Evolutionary conservation across 352 stramenopile genomes (phyloP).

Genomic region (Halophytophthora batemanensis): DNA sequence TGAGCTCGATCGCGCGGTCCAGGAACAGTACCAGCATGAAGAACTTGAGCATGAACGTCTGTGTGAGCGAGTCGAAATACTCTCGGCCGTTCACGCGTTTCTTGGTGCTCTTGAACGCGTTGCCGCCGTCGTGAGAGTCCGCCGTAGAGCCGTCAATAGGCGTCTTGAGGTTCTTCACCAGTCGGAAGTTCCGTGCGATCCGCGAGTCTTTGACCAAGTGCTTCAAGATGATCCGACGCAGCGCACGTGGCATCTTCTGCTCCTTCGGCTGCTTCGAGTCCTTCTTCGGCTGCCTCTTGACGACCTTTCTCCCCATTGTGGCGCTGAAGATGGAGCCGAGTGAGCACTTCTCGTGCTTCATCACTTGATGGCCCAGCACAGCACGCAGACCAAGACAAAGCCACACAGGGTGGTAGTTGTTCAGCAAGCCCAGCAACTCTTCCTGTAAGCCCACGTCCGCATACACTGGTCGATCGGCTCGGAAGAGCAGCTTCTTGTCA

Average conservation of each 20-base stretch:
- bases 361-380: constrained; percentile 65
- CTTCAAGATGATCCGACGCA: constrained; percentile 64
- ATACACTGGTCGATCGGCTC: constrained; percentile 86
- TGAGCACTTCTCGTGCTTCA: constrained; percentile 57
- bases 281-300: constrained; percentile 21
- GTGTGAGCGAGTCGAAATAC: constrained; percentile 84
- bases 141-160: constrained; percentile 57
- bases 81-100: constrained; percentile 70
- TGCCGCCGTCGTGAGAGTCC: constrained; percentile 32
- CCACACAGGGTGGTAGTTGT: constrained; percentile 92
- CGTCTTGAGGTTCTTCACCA: constrained; percentile 72
- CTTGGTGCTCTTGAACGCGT: constrained; percentile 51
- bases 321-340: constrained; percentile 49
- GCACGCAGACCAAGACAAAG: constrained; percentile 88
- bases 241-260: constrained; percentile 46
- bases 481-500: constrained; percentile 73
- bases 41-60: constrained; percentile 89
- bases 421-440: constrained; percentile 82
- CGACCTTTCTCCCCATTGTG: constrained; percentile 10
- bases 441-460: constrained; percentile 87
- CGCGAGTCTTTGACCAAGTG: constrained; percentile 63
- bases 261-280: constrained; percentile 6
- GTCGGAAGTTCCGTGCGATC: constrained; percentile 52
- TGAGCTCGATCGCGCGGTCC: constrained; percentile 78
- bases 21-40: constrained; percentile 93